Evolutionary conservation across 2,329 filamentous ascomycete species (phyloP).

Genomic region (Cladosporium sphaerospermum): DNA sequence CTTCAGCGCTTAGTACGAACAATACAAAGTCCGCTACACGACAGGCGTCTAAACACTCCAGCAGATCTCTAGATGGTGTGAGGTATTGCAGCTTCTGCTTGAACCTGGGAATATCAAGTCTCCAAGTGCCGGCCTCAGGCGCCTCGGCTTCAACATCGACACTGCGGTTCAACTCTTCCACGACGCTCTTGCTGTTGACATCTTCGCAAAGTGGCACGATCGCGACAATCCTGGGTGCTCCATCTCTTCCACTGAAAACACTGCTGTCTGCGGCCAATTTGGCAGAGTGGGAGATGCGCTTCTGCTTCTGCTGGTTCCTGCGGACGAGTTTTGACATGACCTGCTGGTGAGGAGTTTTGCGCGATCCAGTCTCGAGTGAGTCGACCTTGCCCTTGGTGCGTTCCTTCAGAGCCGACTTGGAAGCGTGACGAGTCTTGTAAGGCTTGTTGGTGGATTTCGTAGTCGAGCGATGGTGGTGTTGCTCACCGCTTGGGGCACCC

Average conservation of each 20-base stretch:
- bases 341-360: slow-evolving; percentile 90
- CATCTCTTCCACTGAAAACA: slow-evolving; percentile 80
- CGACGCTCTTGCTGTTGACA: slow-evolving; percentile 60
- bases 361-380: slow-evolving; percentile 60
- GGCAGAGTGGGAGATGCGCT: slow-evolving; percentile 73
- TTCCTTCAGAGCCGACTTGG: slow-evolving; percentile 81
- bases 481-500: slow-evolving; percentile 34
- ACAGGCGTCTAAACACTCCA: slow-evolving; percentile 76
- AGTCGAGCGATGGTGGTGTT: slow-evolving; percentile 85
- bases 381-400: slow-evolving; percentile 80
- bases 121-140: slow-evolving; percentile 49
- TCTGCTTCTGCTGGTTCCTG: slow-evolving; percentile 89
- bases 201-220: slow-evolving; percentile 77
- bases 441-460: slow-evolving; percentile 83
- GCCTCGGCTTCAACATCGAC: slow-evolving; percentile 69
- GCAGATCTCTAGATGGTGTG: slow-evolving; percentile 64
- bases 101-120: slow-evolving; percentile 77
- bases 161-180: slow-evolving; percentile 67
- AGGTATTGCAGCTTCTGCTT: slow-evolving; percentile 91
- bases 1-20: slow-evolving; percentile 72
- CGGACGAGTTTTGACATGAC: slow-evolving; percentile 96
- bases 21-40: slow-evolving; percentile 87
- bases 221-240: slow-evolving; percentile 80
- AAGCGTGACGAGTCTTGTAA: slow-evolving; percentile 87
- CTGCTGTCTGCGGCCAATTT: slow-evolving; percentile 73